A percentile compares a stretch with the other conserved stretches of the same genome.
Evolutionary conservation across 1,139 yeast genomes (phyloP).

Genomic region (Hyphopichia pseudoburtonii): DNA sequence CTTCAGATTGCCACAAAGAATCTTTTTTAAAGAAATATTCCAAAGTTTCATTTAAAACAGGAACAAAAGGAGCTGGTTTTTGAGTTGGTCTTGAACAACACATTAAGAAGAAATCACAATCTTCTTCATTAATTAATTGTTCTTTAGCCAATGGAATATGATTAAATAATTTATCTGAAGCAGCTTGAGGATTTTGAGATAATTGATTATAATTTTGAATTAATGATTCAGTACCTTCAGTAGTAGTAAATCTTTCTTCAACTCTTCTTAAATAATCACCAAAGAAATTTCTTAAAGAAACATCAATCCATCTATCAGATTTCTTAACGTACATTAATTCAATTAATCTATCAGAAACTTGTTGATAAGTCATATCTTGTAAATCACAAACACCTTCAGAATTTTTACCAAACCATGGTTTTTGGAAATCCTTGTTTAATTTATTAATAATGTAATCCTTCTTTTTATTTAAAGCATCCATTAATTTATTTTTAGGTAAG

Average conservation of each 20-base stretch:
- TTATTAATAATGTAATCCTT: constrained; percentile 81
- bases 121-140: constrained; percentile 93
- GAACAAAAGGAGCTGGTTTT: constrained; percentile 98
- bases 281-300: constrained; percentile 78
- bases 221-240: constrained; percentile 55
- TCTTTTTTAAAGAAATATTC: constrained; percentile 98
- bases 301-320: constrained; percentile 85
- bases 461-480: constrained; percentile 79
- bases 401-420: constrained; percentile 92
- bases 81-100: constrained; percentile 82
- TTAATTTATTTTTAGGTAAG: constrained; percentile 85
- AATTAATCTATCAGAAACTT: constrained; percentile 83
- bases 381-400: constrained; percentile 82
- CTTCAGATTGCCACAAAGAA: constrained; percentile 98
- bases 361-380: constrained; percentile 93
- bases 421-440: constrained; percentile 92
- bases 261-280: constrained; percentile 89
- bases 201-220: constrained; percentile 73
- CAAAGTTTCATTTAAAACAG: constrained; percentile 89
- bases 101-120: constrained; percentile 86
- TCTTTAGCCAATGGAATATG: constrained; percentile 71
- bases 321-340: constrained; percentile 85
- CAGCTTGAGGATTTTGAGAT: constrained; percentile 57
- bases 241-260: constrained; percentile 88
- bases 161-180: constrained; percentile 58